Conservation (phyloP, 176 grass and related monocot genomes). For the Zoysia pacifica region DNA sequence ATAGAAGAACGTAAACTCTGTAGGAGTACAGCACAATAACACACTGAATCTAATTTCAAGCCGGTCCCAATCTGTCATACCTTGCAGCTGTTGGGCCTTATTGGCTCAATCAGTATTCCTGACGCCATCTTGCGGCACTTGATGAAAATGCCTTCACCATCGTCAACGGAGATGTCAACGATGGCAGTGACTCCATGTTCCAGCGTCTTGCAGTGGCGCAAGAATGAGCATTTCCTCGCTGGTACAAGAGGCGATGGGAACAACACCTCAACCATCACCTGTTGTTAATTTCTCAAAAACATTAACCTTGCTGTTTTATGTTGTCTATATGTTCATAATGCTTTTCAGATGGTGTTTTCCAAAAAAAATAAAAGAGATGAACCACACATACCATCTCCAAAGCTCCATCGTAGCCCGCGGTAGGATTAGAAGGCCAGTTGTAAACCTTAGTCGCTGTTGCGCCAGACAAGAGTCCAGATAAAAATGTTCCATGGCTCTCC, state of each 20-base stretch:
- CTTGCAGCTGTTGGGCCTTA: slow-evolving; percentile 55
- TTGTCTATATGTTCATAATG: neutral
- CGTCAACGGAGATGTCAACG: slow-evolving; percentile 57
- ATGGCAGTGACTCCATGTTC: slow-evolving; percentile 33
- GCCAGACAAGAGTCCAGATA: slow-evolving; percentile 42
- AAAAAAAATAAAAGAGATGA: slow-evolving; percentile 1
- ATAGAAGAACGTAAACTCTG: slow-evolving; percentile 1
- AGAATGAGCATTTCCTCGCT: slow-evolving; percentile 51
- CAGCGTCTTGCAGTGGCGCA: slow-evolving; percentile 53
- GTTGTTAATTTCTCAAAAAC: slow-evolving; percentile 12
- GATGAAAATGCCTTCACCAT: neutral
- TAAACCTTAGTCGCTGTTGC: slow-evolving; percentile 37
- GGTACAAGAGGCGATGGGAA: slow-evolving; percentile 59
- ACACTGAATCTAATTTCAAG: neutral
- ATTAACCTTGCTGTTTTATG: neutral
- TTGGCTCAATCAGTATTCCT: slow-evolving; percentile 50
- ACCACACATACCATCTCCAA: slow-evolving; percentile 56
- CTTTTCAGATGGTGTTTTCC: neutral
- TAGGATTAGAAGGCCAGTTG: neutral
- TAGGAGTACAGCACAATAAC: neutral
- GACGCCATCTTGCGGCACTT: slow-evolving; percentile 64
- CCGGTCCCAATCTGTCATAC: slow-evolving; percentile 13
- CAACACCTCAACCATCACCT: slow-evolving; percentile 49
- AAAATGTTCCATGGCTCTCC: slow-evolving; percentile 48
- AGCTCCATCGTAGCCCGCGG: slow-evolving; percentile 41